phyloP scores from a whole-genome alignment of 352 stramenopile genomes.

The Phytophthora brassicae region DNA sequence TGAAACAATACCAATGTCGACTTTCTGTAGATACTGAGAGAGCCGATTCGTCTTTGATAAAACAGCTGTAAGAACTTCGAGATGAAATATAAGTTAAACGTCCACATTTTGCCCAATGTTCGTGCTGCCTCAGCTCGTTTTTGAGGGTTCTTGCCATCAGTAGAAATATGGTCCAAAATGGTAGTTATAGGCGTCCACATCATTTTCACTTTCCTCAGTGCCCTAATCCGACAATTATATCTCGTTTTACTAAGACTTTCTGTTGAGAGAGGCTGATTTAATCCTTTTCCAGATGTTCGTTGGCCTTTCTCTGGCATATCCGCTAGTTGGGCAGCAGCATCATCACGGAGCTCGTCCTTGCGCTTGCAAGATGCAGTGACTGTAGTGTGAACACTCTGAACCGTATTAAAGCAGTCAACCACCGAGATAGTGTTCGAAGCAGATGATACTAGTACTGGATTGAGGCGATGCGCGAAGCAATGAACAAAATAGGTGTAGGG shows the following conservation, averaged over 20 bases:
- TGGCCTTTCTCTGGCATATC: background rate
- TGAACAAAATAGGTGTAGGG: background rate
- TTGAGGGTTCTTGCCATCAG: background rate
- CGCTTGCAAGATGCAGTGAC: background rate
- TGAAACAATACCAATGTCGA: background rate
- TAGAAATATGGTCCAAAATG: background rate
- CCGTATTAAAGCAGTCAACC: background rate
- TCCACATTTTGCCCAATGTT: background rate
- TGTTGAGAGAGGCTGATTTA: background rate
- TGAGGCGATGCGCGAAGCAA: background rate
- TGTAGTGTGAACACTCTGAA: background rate
- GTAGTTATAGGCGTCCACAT: constrained; percentile 3
- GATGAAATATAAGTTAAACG: background rate
- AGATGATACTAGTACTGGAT: background rate
- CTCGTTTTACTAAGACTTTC: constrained; percentile 1
- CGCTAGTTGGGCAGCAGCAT: background rate
- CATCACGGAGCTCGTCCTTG: background rate
- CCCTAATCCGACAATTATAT: constrained; percentile 1
- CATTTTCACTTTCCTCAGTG: background rate
- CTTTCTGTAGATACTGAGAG: background rate
- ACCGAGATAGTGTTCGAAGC: background rate
- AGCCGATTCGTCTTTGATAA: background rate
- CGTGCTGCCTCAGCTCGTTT: constrained; percentile 6
- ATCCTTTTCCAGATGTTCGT: background rate
- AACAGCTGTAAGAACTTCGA: background rate